These are phyloP conservation scores for Cymodocea nodosa DNA, from an alignment of 116 monocot species.

Conservation along the genomic window DNA sequence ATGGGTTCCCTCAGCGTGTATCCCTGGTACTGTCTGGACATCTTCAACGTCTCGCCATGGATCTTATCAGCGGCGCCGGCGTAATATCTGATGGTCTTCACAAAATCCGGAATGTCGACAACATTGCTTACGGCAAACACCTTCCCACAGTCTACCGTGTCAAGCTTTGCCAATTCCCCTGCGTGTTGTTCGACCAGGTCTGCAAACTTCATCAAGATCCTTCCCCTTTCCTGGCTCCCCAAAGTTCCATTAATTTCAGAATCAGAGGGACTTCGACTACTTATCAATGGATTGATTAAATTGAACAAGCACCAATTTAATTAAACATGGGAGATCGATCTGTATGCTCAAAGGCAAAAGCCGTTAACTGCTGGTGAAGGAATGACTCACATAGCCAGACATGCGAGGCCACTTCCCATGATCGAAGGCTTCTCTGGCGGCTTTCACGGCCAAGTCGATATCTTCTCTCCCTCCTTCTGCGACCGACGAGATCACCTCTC, in stretches of 20 bases:
- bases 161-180: constrained; percentile 34
- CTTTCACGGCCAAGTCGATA: constrained; percentile 66
- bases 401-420: constrained; percentile 89
- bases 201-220: constrained; percentile 38
- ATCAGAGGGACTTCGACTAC: too few species aligned
- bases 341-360: too few species aligned
- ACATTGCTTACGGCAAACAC: constrained; percentile 10
- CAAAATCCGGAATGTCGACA: constrained; percentile 17
- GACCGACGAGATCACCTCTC: constrained; percentile 44
- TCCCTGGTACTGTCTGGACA: constrained; percentile 22
- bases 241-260: neutral
- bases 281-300: too few species aligned
- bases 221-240: constrained; percentile 24
- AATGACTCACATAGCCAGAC: constrained; percentile 48
- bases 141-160: constrained; percentile 38
- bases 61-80: constrained; percentile 63
- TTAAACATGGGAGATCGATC: too few species aligned
- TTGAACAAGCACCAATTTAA: too few species aligned
- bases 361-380: too few species aligned
- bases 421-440: constrained; percentile 82
- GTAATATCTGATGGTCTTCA: constrained; percentile 24
- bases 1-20: constrained; percentile 54
- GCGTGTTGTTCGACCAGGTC: constrained; percentile 37
- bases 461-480: constrained; percentile 75
- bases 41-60: constrained; percentile 53